A percentile compares a stretch with the other conserved stretches of the same genome.
Conservation (phyloP, 2,329 filamentous ascomycete species). For the Hypoxylon sp. region DNA sequence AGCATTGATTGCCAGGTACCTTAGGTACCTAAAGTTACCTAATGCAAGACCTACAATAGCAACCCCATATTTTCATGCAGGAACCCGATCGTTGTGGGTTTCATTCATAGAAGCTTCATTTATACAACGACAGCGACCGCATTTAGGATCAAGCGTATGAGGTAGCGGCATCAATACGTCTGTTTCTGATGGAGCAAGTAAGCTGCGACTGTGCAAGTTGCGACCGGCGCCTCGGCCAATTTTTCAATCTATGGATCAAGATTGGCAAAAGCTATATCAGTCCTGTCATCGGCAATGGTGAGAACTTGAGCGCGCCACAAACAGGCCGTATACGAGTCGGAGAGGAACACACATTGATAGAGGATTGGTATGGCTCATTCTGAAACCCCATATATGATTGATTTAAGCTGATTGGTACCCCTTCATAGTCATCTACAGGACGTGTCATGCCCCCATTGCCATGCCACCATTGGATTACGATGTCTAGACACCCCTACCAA, state of each 20-base stretch:
- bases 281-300: constrained; percentile 52
- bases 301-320: constrained; percentile 44
- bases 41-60: neutral
- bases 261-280: constrained; percentile 60
- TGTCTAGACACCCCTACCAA: constrained; percentile 56
- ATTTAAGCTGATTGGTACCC: constrained; percentile 9
- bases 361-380: constrained; percentile 53
- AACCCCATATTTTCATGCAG: constrained; percentile 29
- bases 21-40: neutral
- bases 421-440: constrained; percentile 57
- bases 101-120: constrained; percentile 2
- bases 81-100: constrained; percentile 18
- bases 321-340: constrained; percentile 52
- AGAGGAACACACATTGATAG: constrained; percentile 56
- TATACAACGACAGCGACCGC: neutral
- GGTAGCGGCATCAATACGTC: neutral
- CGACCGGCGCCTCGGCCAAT: constrained; percentile 52
- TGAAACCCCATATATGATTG: neutral
- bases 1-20: neutral
- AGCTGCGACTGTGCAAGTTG: constrained; percentile 55
- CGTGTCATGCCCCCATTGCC: constrained; percentile 55
- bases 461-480: constrained; percentile 54
- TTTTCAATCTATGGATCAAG: constrained; percentile 59
- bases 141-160: neutral
- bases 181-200: constrained; percentile 55